Percentiles rank a stretch among this genome's conserved stretches.
These are phyloP conservation scores for Annona cherimola DNA, from an alignment of 164 flowering plant species.

Conservation along the genomic window DNA sequence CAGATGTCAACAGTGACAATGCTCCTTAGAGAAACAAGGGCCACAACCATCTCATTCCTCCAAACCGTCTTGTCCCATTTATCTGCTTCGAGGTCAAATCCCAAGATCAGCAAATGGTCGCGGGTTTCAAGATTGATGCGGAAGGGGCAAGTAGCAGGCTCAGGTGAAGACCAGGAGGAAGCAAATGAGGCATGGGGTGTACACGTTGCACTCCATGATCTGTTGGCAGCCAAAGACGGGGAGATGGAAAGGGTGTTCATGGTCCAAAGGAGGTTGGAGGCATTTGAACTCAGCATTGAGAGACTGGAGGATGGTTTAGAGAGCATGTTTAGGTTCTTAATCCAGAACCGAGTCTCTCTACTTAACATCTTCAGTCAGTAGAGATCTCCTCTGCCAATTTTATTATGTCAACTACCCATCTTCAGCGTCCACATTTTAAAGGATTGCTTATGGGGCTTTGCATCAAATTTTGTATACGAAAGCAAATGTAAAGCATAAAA, in stretches of 20 bases:
- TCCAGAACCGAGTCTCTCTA: slow-evolving; percentile 53
- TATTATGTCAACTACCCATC: not conserved
- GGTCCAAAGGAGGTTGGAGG: slow-evolving; percentile 42
- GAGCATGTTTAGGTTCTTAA: slow-evolving; percentile 43
- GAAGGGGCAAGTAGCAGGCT: slow-evolving; percentile 18
- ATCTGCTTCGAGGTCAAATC: slow-evolving; percentile 15
- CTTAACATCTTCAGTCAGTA: slow-evolving; percentile 45
- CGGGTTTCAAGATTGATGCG: slow-evolving; percentile 28
- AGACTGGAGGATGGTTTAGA: slow-evolving; percentile 46
- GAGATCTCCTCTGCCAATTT: not conserved
- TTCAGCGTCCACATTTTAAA: slow-evolving; percentile 17
- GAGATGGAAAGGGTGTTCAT: slow-evolving; percentile 22
- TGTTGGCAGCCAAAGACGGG: slow-evolving; percentile 9
- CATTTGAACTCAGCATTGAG: slow-evolving; percentile 38
- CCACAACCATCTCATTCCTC: slow-evolving; percentile 26
- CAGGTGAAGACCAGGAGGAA: slow-evolving; percentile 6
- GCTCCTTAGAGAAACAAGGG: slow-evolving; percentile 30
- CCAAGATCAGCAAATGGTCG: slow-evolving; percentile 29
- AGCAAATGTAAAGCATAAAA: not conserved
- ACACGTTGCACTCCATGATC: slow-evolving; percentile 22
- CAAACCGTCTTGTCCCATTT: slow-evolving; percentile 27
- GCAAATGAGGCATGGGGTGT: slow-evolving; percentile 32
- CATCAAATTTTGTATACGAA: not conserved
- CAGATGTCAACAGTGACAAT: slow-evolving; percentile 15
- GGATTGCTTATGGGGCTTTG: slow-evolving; percentile 3